Conservation (phyloP, 768 basidiomycete species). For the Leucocoprinus leucothites region DNA sequence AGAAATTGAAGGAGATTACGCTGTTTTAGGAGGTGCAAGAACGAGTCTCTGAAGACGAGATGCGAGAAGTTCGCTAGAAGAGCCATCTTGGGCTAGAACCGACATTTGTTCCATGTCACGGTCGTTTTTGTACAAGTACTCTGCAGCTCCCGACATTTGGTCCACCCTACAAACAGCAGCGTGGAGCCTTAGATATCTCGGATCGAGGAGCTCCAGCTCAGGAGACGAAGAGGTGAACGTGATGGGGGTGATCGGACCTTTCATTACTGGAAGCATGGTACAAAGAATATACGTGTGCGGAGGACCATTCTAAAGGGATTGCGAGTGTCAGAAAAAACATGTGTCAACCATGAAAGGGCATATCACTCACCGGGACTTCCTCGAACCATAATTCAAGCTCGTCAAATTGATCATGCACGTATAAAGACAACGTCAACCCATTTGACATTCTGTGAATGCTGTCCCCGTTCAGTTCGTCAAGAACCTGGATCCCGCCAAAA, state of each 20-base stretch:
- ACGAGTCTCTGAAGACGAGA: too few species aligned
- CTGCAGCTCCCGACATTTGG: constrained; percentile 14
- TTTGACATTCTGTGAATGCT: constrained; percentile 7
- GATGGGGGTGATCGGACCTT: too few species aligned
- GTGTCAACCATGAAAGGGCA: too few species aligned
- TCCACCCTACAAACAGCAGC: constrained; percentile 14
- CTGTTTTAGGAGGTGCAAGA: too few species aligned
- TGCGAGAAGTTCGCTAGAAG: neutral
- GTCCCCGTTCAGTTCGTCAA: constrained; percentile 11
- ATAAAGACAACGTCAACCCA: constrained; percentile 5
- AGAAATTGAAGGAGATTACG: too few species aligned
- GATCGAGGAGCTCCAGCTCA: constrained; percentile 9
- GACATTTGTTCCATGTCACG: constrained; percentile 3
- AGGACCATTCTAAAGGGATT: too few species aligned
- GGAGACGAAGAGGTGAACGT: constrained; percentile 8
- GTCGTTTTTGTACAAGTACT: constrained; percentile 10
- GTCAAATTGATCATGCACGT: neutral
- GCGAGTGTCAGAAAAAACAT: too few species aligned
- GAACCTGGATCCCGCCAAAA: constrained; percentile 11
- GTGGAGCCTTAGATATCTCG: constrained; percentile 16
- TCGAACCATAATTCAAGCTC: constrained; percentile 15
- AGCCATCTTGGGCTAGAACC: constrained; percentile 8
- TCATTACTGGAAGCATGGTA: neutral
- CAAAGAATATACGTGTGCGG: constrained; percentile 14
- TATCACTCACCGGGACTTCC: neutral